Conservation (phyloP, 768 basidiomycete genomes). For the Leccinum arenicola region DNA sequence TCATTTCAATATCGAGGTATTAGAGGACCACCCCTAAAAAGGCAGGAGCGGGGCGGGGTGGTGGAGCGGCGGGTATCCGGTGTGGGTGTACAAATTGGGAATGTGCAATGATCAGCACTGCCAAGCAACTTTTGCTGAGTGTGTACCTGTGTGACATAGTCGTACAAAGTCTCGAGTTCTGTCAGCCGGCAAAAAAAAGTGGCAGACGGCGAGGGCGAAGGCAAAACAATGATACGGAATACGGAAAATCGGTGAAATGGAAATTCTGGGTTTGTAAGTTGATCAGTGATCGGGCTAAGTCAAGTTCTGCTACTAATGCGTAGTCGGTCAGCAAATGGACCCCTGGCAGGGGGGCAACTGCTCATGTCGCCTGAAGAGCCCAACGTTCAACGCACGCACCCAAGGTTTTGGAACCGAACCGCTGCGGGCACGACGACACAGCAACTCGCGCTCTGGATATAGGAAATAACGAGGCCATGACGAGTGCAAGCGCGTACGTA, state of each 20-base stretch:
- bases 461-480: background rate
- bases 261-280: constrained; percentile 13
- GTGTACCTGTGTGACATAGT: background rate
- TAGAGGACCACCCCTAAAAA: constrained; percentile 24
- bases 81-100: background rate
- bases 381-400: background rate
- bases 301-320: background rate
- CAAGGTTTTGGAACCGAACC: constrained; percentile 5
- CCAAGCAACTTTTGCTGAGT: background rate
- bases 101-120: constrained; percentile 7
- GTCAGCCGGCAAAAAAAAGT: background rate
- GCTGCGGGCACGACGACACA: background rate
- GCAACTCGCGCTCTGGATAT: background rate
- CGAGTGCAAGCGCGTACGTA: background rate
- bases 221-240: constrained; percentile 5
- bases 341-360: constrained; percentile 9
- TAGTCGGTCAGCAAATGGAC: constrained; percentile 2
- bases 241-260: constrained; percentile 5
- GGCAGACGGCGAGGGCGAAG: background rate
- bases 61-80: constrained; percentile 3
- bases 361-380: background rate
- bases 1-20: constrained; percentile 27
- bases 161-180: background rate
- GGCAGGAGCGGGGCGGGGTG: constrained; percentile 15
- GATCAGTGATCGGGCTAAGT: constrained; percentile 22